A percentile compares a stretch with the other conserved stretches of the same genome.
Evolutionary conservation across 371 early-diverging fungal species (phyloP).

Genomic region (Mortierella sp.): DNA sequence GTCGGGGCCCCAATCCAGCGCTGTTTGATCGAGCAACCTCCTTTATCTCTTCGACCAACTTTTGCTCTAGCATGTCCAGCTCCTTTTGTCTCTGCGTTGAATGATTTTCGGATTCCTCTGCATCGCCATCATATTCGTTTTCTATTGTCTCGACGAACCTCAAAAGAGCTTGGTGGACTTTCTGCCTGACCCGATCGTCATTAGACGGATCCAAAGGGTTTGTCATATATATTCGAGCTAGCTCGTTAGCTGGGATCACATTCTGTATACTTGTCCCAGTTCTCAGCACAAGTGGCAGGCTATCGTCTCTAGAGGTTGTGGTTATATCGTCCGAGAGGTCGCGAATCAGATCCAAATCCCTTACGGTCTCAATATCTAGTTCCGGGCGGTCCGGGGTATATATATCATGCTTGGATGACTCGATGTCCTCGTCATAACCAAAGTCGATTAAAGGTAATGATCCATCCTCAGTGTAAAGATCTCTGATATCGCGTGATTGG

Average conservation of each 20-base stretch:
- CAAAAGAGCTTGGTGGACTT: conserved; percentile 11
- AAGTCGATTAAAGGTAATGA: background rate
- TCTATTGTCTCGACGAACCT: conserved; percentile 24
- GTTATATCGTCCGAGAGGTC: conserved; percentile 6
- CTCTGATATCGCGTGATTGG: background rate
- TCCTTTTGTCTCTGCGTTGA: conserved; percentile 20
- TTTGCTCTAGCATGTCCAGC: conserved; percentile 22
- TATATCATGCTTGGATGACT: conserved; percentile 15
- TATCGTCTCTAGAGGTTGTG: background rate
- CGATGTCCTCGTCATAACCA: background rate
- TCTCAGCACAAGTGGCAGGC: background rate
- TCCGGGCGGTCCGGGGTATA: conserved; percentile 12
- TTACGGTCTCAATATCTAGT: conserved; percentile 17
- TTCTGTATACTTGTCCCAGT: conserved; percentile 22
- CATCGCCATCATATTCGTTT: background rate
- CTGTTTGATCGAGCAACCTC: conserved; percentile 1
- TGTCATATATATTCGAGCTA: background rate
- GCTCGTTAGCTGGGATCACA: background rate
- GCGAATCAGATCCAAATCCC: conserved; percentile 11
- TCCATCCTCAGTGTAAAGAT: background rate
- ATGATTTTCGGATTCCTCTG: background rate
- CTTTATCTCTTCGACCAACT: conserved; percentile 36
- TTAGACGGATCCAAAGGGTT: background rate
- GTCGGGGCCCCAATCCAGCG: background rate
- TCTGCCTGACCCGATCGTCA: background rate